Base-by-base conservation (phyloP, 73 alveolate genomes). In the Tetrahymena elliotti region DNA sequence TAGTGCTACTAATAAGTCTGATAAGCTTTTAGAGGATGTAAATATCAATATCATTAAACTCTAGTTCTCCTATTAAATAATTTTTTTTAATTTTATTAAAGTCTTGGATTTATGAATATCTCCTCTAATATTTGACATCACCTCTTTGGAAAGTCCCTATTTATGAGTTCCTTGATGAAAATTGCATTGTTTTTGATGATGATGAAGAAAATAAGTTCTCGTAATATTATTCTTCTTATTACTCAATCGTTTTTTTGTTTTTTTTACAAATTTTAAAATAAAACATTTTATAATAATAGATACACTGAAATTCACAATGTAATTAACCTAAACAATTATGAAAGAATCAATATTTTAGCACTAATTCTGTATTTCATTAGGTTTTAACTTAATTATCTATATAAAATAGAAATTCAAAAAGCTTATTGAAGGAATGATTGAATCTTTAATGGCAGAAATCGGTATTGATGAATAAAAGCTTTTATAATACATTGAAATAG, bases 181-280 rank as follows among this genome's bases (percentile, higher is more conserved):
- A 98, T 95, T 98, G 99, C 93, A 83, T 97, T 18, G 94, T 97
- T 35, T 98, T 98, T 94, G 99, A 98, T 93, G 97, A 95, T 84
- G 99, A 98, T 35, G 99, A 97, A 33, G 99, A 98, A 94, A 98
- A 98, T 95, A 98, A 98, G 97, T 94, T 98, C 52, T 53, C 92
- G 35, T 96, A 96, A 68, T 3, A 68, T 68, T 31, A 4, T 68
- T 68, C 2, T 18, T 6, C 10, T 22, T 4, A 15, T 41, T 41
- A 27, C 7, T 53, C 35, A 7, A 53, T 53, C 1, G 7, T 1
- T 53, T n/a, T 15, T 16, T 6, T 15, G 7, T 2, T 53, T 6
- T 53, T 3, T 2, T 2, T 15, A 53, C 5, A 52, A 22, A 15
- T 18, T 12, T 18, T 52, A 52, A 52, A 18, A 18, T 52, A 7